Evolutionary conservation across 2,329 filamentous ascomycete genomes (phyloP), one percentile per base, ranked within the genome.

Genomic region (Fusarium citri): DNA sequence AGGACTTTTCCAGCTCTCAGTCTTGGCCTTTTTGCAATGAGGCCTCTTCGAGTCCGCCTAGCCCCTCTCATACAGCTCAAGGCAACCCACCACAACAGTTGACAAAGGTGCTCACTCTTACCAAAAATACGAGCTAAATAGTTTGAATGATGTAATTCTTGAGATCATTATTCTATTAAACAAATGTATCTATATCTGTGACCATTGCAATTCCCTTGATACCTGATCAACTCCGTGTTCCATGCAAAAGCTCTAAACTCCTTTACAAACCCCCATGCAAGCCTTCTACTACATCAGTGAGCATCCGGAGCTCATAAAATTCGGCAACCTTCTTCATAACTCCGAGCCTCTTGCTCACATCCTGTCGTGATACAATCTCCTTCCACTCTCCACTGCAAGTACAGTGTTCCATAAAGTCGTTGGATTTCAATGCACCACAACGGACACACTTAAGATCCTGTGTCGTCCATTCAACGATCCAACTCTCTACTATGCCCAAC

Each of bases 381-480:
- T 85, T 86, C 96, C 96, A 99, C 63, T 88, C 87, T 6, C 96
- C 96, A 66, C 93, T 93, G 83, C 96, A 99, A 14, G 91, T 92
- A 80, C 97, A 99, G 80, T 98, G 94, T 79, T 98, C 95, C 90
- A 96, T 94, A 74, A 98, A 97, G 76, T 98, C 95, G 78, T 97
- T 98, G 42, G 93, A 86, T 76, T 94, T 85, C 41, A 97, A 80
- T 72, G 93, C 93, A 31, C 87, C 88, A 78, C 90, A 92, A 63
- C 87, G 85, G 30, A 76, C 78, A 72, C 96, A 99, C 80, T 94
- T 94, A 61, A 98, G 81, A 79, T 99, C 96, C 82, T 98, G 95
- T 34, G 91, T 93, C 68, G 89, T 86, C 94, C 97, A 99, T 74
- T 92, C 89, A 26, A 93, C 86, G 10, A 93, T 84, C 77, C 91